Evolutionary conservation across 2,329 filamentous ascomycete genomes (phyloP), one percentile per base, ranked within the genome.

Genomic region (Ilyonectria mors-panacis): DNA sequence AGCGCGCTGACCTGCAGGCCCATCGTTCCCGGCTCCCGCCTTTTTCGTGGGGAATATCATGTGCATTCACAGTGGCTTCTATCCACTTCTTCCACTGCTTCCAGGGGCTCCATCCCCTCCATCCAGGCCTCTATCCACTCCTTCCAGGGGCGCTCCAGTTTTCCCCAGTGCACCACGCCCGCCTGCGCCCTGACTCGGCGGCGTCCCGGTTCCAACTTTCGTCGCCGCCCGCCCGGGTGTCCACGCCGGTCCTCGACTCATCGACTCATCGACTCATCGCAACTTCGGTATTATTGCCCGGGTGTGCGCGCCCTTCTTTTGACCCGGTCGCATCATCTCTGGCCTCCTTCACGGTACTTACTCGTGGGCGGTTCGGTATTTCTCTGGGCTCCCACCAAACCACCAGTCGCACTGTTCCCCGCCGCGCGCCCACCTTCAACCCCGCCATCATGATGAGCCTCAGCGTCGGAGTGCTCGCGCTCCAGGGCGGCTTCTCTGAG

Each of bases 401-500:
- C 15, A 17, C 15, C 17, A 15, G 37, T 17, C 13, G 13, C 13
- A 17, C 39, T 6, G 39, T 42, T n/a, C n/a, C 7, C 15, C 13
- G 6, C 39, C 15, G n/a, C 39, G n/a, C 33, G 39, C 37, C 30
- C 55, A 44, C 56, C 35, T 51, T 66, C 45, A 42, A 53, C 57
- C 63, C 63, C 60, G 59, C 51, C 56, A 70, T 13, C 50, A 75
- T 72, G 70, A 72, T 76, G 63, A 74, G 70, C 67, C 75, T 89
- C 66, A 88, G 85, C 2, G 81, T 92, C 39, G 90, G 89, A 53
- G 89, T 92, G 26, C 82, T 92, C 59, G 89, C 96, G 72, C 88
- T 99, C 19, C 96, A 99, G 82, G 96, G 96, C 75, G 95, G 95
- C 65, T 98, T 98, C 81, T 87, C 90, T 76, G 95, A 99, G 80